Evolutionary conservation across 768 basidiomycete genomes (phyloP), one percentile per base, ranked within the genome.

Genomic region (Boletus edulis): DNA sequence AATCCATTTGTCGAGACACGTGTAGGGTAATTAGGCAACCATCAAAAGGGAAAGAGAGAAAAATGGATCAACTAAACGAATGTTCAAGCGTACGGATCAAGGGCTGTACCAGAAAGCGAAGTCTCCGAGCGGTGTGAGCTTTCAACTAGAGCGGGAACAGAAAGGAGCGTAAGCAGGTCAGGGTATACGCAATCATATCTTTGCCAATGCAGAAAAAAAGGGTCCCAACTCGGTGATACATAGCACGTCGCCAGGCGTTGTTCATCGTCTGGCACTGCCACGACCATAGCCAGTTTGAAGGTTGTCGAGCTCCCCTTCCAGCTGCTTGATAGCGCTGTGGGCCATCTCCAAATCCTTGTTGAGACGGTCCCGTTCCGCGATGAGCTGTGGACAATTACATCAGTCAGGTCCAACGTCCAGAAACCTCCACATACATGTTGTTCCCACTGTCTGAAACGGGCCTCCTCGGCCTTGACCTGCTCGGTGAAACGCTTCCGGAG

Each of bases 401-500:
- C 22, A 67, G 64, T 51, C 59, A 56, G 39, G 56, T 31, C 49
- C 32, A 37, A 10, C 12, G 41, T 1, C 11, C 0, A 17, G 11
- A 15, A 17, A 11, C 24, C 0, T 1, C 2, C 11, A 80, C 89
- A 65, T 71, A 95, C 93, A 74, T 97, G 94, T 76, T 96, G 93
- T 72, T 98, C 97, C 97, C 97, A 99, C 64, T 98, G 94, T 72
- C 97, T 86, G 82, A 99, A 99, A 57, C 97, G 81, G 13, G 91
- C 82, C 70, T 99, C 97, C 78, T 99, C 97, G 54, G 92, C 81
- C 80, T 99, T 99, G 82, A 99, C 97, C 78, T 99, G 97, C 75
- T 99, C 97, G 31, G 97, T 99, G 76, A 99, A 99, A 58, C 94
- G 85, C 81, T 95, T 98, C 68, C 96, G 82, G 58, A 98, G 84